Base-by-base conservation (phyloP, 257 asterid species). In the Linderniella brevidens region DNA sequence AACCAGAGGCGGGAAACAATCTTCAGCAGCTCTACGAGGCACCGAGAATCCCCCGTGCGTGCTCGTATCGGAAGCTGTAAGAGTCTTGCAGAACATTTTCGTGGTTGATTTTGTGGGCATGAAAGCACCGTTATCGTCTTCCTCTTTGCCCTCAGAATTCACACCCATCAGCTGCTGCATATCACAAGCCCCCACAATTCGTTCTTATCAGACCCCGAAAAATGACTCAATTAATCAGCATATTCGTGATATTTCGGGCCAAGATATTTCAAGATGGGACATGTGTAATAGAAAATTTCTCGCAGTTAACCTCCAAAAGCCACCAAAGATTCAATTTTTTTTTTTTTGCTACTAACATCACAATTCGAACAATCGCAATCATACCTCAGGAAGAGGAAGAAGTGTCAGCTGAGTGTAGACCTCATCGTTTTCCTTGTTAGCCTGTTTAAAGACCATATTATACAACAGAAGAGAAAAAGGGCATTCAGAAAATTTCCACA, bases 1-100 rank as follows among this genome's bases (percentile, higher is more conserved):
- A 0, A 90, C 99, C 94, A 90, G 75, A 68, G 94, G 96, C 1
- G 96, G 96, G 57, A 90, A 90, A 69, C 99, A 90, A 68, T 90
- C 99, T 66, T 90, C 99, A 13, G 99, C 99, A 61, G 99, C 99
- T 57, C 99, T 74, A 19, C 96, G 92, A 46, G 99, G 96, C 61
- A 85, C 99, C 1, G 96, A 90, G 68, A 90, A 90, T 52, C 99
- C 99, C 58, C 99, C 99, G 50, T 90, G 94, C 9, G 94, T 85
- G 48, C 96, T 90, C 8, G 99, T 90, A 66, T 90, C 96, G 0
- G 99, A 90, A 44, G 94, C 99, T 14, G 99, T 90, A 8, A 90
- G 84, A 1, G 96, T 85, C 54, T 90, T 90, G 75, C 99, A 90
- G 73, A 90, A 90, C 99, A 90, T 90, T 60, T 90, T 96, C 19